Conservation (phyloP, 768 basidiomycete species). For the Crucibulum laeve region DNA sequence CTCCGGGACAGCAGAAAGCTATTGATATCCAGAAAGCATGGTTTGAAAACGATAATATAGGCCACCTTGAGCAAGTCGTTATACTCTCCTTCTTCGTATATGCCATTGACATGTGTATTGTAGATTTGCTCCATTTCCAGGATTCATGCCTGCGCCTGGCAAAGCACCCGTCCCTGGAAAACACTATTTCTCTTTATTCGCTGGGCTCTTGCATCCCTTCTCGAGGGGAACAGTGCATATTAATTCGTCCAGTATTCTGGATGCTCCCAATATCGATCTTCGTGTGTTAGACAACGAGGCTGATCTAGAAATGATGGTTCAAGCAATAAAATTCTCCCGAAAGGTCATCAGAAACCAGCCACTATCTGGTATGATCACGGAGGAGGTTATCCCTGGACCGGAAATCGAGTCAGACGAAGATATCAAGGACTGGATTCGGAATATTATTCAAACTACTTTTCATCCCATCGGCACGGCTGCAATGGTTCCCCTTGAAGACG, state of each 20-base stretch:
- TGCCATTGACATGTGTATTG: too few relatives aligned
- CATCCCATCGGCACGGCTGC: constrained; percentile 42
- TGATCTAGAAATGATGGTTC: not conserved
- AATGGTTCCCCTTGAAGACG: constrained; percentile 24
- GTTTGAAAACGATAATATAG: too few relatives aligned
- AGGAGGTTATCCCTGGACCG: constrained; percentile 20
- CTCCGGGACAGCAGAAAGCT: too few relatives aligned
- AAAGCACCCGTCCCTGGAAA: not conserved
- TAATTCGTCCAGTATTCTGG: not conserved
- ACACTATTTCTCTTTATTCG: not conserved
- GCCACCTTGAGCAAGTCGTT: too few relatives aligned
- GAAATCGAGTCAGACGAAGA: constrained; percentile 49
- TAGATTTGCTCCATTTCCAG: too few relatives aligned
- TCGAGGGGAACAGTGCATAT: not conserved
- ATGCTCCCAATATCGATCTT: not conserved
- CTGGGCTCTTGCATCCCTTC: not conserved
- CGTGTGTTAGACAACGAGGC: not conserved
- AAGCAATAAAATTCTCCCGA: not conserved
- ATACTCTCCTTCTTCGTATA: too few relatives aligned
- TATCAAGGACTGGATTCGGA: constrained; percentile 48
- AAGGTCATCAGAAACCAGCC: not conserved
- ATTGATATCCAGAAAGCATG: too few relatives aligned
- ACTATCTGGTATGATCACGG: constrained; percentile 13
- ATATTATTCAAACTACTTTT: constrained; percentile 44
- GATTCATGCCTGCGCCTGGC: not conserved